Evolutionary conservation across 768 basidiomycete species (phyloP), one percentile per base, ranked within the genome.

Genomic region (Mycena latifolia): DNA sequence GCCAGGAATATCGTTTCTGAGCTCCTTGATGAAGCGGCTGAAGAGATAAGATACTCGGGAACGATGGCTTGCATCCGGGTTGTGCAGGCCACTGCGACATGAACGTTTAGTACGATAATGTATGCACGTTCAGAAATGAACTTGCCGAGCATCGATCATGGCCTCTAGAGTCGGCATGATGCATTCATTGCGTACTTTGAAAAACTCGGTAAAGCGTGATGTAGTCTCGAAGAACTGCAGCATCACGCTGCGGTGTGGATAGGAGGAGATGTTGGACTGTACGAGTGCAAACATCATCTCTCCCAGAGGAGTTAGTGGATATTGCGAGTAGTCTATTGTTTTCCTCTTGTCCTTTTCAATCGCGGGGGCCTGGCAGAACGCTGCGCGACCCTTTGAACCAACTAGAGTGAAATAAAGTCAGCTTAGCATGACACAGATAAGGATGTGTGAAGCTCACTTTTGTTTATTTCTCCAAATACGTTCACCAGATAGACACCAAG

Each of bases 181-280:
- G 71, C 90, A 94, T 61, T 94, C 92, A 71, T 91, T 93, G 67
- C 95, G 89, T 25, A 96, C 90, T 77, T 93, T 95, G 89, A 98
- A 99, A 77, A 99, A 99, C 72, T 99, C 98, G 37, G 89, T 87
- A 75, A 99, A 99, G 52, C 98, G 88, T n/a, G 93, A 87, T 14
- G 86, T 87, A 6, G 93, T 92, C 78, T 99, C 98, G 69, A 98
- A 98, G 77, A 94, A 96, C 74, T 97, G 95, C 77, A 96, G 84
- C 10, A 88, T 83, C 22, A 98, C 96, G 15, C 90, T 85, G 31
- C 89, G 89, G 78, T 96, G 92, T 8, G 94, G 95, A 78, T 91
- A 96, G 5, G 85, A 82, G 17, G 90, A 89, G 58, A 98, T 89
- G 35, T 92, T 89, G 25, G 94, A 93, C 71, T 92, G 88, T 45